A percentile compares a stretch with the other conserved stretches of the same genome.
Conservation (phyloP, 2,329 filamentous ascomycete genomes). For the Fusarium luffae region DNA sequence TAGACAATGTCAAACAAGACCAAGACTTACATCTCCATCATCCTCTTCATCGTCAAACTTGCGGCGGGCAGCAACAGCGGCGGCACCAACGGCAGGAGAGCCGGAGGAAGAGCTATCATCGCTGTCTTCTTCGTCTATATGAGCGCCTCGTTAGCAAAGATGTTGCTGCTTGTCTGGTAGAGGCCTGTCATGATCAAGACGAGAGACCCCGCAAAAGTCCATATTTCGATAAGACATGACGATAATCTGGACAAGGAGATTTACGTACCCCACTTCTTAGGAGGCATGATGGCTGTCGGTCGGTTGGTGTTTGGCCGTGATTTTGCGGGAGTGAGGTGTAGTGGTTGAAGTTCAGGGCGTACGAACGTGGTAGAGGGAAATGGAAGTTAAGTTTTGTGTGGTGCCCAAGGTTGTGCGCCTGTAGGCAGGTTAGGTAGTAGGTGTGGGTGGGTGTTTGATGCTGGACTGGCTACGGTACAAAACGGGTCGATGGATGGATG, state of each 20-base stretch:
- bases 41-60: slow-evolving; percentile 95
- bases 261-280: slow-evolving; percentile 58
- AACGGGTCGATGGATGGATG: slow-evolving; percentile 37
- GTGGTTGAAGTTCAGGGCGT: slow-evolving; percentile 3
- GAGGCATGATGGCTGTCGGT: slow-evolving; percentile 55
- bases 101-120: slow-evolving; percentile 51
- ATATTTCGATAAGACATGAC: slow-evolving; percentile 21
- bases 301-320: slow-evolving; percentile 7
- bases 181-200: slow-evolving; percentile 1
- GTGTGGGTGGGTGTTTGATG: slow-evolving; percentile 36
- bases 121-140: slow-evolving; percentile 55
- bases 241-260: slow-evolving; percentile 6
- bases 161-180: not conserved
- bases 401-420: slow-evolving; percentile 27
- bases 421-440: not conserved
- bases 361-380: slow-evolving; percentile 26
- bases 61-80: slow-evolving; percentile 56
- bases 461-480: slow-evolving; percentile 31
- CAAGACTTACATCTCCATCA: slow-evolving; percentile 74
- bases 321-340: slow-evolving; percentile 17
- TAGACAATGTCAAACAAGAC: not conserved
- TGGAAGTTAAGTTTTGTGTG: slow-evolving; percentile 37
- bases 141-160: slow-evolving; percentile 20
- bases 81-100: slow-evolving; percentile 53
- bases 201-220: slow-evolving; percentile 25